phyloP scores from a whole-genome alignment of 1,284 basidiomycete species.

The Chalciporus sp. region DNA sequence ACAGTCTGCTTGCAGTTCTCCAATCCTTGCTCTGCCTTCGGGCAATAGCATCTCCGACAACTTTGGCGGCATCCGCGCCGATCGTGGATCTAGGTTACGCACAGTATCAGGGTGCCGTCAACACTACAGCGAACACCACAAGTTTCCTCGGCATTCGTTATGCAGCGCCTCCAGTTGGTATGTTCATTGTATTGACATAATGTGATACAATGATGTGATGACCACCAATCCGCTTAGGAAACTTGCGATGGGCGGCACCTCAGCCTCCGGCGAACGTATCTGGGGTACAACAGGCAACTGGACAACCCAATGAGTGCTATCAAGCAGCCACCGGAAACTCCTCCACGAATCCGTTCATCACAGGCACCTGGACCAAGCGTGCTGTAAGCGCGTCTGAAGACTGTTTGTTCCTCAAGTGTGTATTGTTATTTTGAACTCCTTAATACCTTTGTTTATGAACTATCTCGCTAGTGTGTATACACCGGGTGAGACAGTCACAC shows the following conservation, averaged over 20 bases:
- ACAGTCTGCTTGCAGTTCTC: neutral
- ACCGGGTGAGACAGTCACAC: slow-evolving; percentile 16
- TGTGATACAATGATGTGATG: neutral
- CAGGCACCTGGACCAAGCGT: neutral
- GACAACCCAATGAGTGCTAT: slow-evolving; percentile 14
- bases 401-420: slow-evolving; percentile 37
- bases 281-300: slow-evolving; percentile 24
- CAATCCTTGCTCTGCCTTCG: slow-evolving; percentile 1
- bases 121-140: slow-evolving; percentile 25
- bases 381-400: slow-evolving; percentile 24
- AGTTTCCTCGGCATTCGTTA: slow-evolving; percentile 38
- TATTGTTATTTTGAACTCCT: too few relatives aligned
- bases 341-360: neutral
- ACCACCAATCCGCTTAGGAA: slow-evolving; percentile 13
- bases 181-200: neutral
- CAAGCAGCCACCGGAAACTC: slow-evolving; percentile 5
- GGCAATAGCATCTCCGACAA: neutral
- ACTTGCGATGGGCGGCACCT: slow-evolving; percentile 28
- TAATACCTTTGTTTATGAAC: neutral
- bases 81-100: slow-evolving; percentile 38
- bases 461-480: slow-evolving; percentile 25
- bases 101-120: slow-evolving; percentile 31
- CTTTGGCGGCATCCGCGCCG: neutral
- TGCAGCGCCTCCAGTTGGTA: slow-evolving; percentile 37
- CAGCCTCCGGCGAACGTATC: slow-evolving; percentile 18